Base-by-base conservation (phyloP, 169 alveolate genomes). In the Eimeria necatrix region DNA sequence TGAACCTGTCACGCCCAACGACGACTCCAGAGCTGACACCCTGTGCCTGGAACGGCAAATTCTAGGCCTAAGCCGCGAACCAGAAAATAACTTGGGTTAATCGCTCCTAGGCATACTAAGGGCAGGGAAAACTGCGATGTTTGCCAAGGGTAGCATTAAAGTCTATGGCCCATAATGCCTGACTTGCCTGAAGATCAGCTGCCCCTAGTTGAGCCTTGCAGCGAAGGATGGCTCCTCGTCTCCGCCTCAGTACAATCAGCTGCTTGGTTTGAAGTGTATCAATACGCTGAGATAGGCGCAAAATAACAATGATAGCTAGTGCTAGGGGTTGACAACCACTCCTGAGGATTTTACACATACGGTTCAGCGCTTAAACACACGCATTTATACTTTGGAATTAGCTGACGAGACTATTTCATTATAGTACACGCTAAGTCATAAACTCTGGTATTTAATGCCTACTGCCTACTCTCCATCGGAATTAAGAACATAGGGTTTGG, bases 141-240 rank as follows among this genome's bases (percentile, higher is more conserved):
- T 22, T 14, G 9, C 22, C 74, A 0, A 20, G 74, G 14, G 24
- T 32, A 12, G 18, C 22, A 22, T 64, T 64, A 18, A 9, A 73
- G 56, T 48, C 4, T 9, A 12, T 5, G 46, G 48, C 24, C 24
- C 24, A 9, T 49, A 76, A 46, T 4, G 32, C 14, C 20, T 76
- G 87, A n/a, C 16, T 76, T 76, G 68, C 87, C 87, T 76, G 87
- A n/a, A 76, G 32, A 26, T 76, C 87, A 20, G 87, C 87, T 4
- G 87, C 59, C 24, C 87, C 87, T 20, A 76, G 87, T 26, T 76
- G 87, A 12, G 87, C 87, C 26, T 49, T 76, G 87, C 87, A 76
- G 41, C 87, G 87, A 46, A 76, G 61, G 20, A 76, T 76, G 8
- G 87, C 87, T 20, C 59, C 87, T 22, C 61, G 32, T 20, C 87